Evolutionary conservation across 2,329 filamentous ascomycete species (phyloP), one percentile per base, ranked within the genome.

Genomic region (Clarireedia monteithiana): DNA sequence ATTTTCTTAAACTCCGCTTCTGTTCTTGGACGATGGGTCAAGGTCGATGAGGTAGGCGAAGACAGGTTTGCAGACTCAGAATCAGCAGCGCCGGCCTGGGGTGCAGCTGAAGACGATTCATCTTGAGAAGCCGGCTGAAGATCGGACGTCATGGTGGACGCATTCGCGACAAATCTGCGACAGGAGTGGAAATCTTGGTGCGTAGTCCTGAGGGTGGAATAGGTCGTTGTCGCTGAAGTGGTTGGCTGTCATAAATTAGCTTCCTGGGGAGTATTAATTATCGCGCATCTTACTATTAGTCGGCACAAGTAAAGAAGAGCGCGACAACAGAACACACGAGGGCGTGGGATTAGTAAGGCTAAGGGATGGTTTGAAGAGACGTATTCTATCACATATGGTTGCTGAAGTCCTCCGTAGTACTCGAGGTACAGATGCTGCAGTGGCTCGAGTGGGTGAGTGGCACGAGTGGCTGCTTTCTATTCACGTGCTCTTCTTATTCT

Each of bases 1-100:
- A 80, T 73, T 58, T 79, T 76, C 15, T 78, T 69, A 51, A 68
- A 61, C 48, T 66, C 61, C 4, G 59, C 56, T 56, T 67, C 64
- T 24, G 66, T 64, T 40, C 68, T 63, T 27, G 60, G 55, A 27
- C 65, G 66, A 63, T 65, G 65, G 40, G 64, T 50, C 30, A 68
- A 53, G 49, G 53, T 50, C 10, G 61, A 53, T 50, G 65, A 53
- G 17, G 62, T 52, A 15, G 61, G 49, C 36, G 59, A 54, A 40
- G 59, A 36, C 24, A 62, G 46, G 53, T 58, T 58, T 39, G 63
- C 61, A 52, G 61, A 56, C 26, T 61, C 59, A 48, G 63, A 53
- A 48, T 44, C 44, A 15, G 17, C 53, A 47, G 27, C 42, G 30
- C 30, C 30, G 30, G 30, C 30, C 12, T 34, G 30, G 27, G 40